phyloP scores from a whole-genome alignment of 345 rosid genomes.

The Eucalyptus polybractea region DNA sequence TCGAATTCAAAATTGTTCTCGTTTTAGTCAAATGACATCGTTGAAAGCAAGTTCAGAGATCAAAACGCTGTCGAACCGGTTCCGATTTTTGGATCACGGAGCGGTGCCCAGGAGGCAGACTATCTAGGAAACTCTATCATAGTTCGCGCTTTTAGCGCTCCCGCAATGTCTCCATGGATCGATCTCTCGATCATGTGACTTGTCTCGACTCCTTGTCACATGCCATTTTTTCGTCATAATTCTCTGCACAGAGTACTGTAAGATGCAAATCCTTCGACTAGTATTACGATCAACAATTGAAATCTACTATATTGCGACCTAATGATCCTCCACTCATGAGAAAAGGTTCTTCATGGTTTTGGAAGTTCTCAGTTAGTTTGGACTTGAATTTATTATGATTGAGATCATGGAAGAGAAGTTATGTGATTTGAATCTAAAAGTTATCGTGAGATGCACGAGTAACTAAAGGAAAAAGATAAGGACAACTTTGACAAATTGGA shows the following conservation, averaged over 20 bases:
- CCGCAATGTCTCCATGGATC: neutral
- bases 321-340: neutral
- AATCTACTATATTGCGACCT: neutral
- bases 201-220: neutral
- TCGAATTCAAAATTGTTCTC: neutral
- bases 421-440: neutral
- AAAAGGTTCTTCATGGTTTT: neutral
- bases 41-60: neutral
- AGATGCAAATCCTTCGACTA: neutral
- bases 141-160: neutral
- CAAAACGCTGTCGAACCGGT: too few relatives aligned
- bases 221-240: accelerated
- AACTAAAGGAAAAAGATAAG: neutral
- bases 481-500: neutral
- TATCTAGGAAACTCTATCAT: neutral
- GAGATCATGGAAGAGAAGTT: neutral
- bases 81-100: too few relatives aligned
- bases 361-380: neutral
- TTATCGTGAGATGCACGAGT: neutral
- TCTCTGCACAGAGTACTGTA: neutral
- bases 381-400: neutral
- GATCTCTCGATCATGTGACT: neutral
- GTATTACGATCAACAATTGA: neutral
- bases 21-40: neutral
- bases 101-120: too few relatives aligned